These are phyloP conservation scores for Metschnikowia anglica DNA, from an alignment of 805 yeast species.

Conservation along the genomic window DNA sequence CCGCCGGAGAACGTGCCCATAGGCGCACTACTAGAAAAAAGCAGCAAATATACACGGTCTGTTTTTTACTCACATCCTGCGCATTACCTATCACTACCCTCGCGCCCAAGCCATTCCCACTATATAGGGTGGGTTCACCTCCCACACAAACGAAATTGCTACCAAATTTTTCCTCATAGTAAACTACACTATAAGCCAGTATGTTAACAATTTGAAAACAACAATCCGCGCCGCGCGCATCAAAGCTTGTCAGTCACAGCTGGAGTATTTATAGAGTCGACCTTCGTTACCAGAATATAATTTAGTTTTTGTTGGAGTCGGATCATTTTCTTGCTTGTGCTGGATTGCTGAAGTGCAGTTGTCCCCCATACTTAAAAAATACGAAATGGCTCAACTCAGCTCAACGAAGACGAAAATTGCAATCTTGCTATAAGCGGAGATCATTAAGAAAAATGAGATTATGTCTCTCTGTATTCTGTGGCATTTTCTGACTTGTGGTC, in stretches of 20 bases:
- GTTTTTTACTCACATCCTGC: constrained; percentile 21
- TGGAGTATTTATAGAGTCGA: background rate
- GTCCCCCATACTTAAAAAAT: too few species aligned
- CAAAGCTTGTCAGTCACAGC: background rate
- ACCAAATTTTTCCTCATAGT: constrained; percentile 23
- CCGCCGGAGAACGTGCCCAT: constrained; percentile 1
- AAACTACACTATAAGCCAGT: constrained; percentile 19
- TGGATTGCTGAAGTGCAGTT: too few species aligned
- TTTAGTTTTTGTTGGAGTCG: background rate
- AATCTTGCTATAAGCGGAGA: too few species aligned
- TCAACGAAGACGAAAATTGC: too few species aligned
- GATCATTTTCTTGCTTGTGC: background rate
- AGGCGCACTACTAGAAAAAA: constrained; percentile 9
- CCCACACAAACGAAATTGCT: constrained; percentile 20
- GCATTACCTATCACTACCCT: constrained; percentile 19
- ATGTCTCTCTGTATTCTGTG: too few species aligned
- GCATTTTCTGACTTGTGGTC: too few species aligned
- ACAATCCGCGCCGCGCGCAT: constrained; percentile 19
- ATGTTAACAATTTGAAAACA: constrained; percentile 15
- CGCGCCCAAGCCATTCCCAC: constrained; percentile 21
- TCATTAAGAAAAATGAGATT: too few species aligned
- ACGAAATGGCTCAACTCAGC: too few species aligned
- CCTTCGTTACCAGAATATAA: background rate
- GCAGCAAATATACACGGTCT: constrained; percentile 14
- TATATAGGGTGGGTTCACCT: constrained; percentile 22